Evolutionary conservation across 2,329 filamentous ascomycete genomes (phyloP).

Genomic region (Lecanicillium sp.): DNA sequence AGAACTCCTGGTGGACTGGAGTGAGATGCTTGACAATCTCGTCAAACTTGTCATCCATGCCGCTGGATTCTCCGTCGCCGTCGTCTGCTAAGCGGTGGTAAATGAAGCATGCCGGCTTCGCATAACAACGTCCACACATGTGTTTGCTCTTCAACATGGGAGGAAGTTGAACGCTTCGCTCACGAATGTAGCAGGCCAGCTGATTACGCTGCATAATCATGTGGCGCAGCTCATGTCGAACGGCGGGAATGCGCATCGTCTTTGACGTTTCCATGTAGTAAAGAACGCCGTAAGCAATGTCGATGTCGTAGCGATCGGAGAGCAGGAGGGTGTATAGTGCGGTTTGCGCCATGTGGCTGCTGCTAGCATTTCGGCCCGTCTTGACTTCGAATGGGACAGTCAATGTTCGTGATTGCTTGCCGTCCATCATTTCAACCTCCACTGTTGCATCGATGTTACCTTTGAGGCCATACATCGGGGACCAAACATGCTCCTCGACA

Average conservation of each 20-base stretch:
- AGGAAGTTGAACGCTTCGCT: constrained; percentile 72
- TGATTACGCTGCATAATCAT: constrained; percentile 97
- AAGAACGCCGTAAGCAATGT: constrained; percentile 82
- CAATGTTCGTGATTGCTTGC: constrained; percentile 58
- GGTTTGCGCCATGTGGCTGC: constrained; percentile 85
- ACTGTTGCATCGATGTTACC: constrained; percentile 97
- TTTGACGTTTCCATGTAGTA: constrained; percentile 94
- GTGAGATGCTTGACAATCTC: constrained; percentile 75
- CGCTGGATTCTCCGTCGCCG: constrained; percentile 74
- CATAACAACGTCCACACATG: constrained; percentile 82
- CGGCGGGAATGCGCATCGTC: constrained; percentile 75
- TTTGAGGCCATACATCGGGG: constrained; percentile 93
- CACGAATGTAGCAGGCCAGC: constrained; percentile 76
- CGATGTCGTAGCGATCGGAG: constrained; percentile 90
- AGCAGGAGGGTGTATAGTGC: constrained; percentile 88
- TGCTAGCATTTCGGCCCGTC: constrained; percentile 78
- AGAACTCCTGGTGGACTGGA: constrained; percentile 70
- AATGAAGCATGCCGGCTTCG: constrained; percentile 82
- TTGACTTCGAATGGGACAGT: constrained; percentile 95
- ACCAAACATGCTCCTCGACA: constrained; percentile 97
- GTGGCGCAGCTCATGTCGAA: constrained; percentile 83
- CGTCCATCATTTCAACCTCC: constrained; percentile 74
- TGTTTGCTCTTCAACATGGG: constrained; percentile 79
- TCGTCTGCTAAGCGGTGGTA: constrained; percentile 88
- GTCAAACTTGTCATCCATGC: constrained; percentile 74